A percentile compares a stretch with the other conserved stretches of the same genome.
Conservation (phyloP, 163 green algal genomes). For the Trebouxiophyceae sp. region DNA sequence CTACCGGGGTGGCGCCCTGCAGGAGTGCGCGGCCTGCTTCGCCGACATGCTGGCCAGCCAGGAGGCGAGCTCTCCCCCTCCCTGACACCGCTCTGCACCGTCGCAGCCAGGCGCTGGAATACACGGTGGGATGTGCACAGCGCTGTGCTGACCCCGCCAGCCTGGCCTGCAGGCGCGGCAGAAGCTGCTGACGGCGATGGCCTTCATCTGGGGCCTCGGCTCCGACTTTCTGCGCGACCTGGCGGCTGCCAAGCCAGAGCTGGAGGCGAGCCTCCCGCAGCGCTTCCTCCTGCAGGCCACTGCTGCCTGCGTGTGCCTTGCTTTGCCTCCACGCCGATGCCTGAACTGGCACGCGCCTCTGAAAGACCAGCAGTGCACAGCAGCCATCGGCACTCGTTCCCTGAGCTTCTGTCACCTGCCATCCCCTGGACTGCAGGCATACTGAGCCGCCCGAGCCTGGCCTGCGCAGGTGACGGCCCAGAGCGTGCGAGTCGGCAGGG, state of each 20-base stretch:
- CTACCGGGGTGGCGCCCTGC: constrained; percentile 56
- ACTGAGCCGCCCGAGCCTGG: too few species aligned
- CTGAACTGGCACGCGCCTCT: too few species aligned
- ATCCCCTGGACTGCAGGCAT: not conserved
- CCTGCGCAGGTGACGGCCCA: constrained; percentile 1
- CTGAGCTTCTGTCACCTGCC: not conserved
- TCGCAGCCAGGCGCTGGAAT: too few species aligned
- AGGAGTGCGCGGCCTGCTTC: constrained; percentile 72
- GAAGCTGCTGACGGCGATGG: constrained; percentile 39
- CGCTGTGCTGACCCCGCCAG: too few species aligned
- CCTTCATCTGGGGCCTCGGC: constrained; percentile 49
- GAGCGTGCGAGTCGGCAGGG: not conserved
- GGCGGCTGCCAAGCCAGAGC: constrained; percentile 45
- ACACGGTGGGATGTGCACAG: too few species aligned
- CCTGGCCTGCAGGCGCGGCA: constrained; percentile 9
- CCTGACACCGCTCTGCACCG: too few species aligned
- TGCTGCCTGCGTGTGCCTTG: too few species aligned
- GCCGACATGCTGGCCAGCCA: constrained; percentile 43
- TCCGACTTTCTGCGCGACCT: constrained; percentile 39
- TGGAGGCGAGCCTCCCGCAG: too few species aligned
- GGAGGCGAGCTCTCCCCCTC: constrained; percentile 23
- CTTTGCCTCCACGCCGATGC: too few species aligned
- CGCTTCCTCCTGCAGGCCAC: too few species aligned
- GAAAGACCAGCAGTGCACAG: too few species aligned
- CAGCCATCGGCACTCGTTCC: not conserved